Percentiles rank a stretch among this genome's conserved stretches.
These are phyloP conservation scores for Acanthamoeba triangularis DNA, from an alignment of 208 protist species.

Conservation along the genomic window DNA sequence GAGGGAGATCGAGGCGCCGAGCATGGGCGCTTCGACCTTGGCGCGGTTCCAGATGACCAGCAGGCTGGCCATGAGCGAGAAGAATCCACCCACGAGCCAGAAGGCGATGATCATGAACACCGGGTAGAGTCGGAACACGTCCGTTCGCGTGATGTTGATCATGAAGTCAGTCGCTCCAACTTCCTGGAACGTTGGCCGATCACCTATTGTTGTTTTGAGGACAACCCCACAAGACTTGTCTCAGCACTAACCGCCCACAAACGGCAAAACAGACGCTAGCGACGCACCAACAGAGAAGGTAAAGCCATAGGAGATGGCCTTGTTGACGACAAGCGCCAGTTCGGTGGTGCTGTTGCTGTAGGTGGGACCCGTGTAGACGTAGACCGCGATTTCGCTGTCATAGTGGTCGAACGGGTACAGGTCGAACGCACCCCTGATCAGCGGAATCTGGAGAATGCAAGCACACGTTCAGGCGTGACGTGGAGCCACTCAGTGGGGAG, in stretches of 20 bases:
- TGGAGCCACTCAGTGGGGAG: not conserved
- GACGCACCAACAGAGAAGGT: not conserved
- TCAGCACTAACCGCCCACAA: not conserved
- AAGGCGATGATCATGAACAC: slow-evolving; percentile 38
- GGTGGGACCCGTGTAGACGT: not conserved
- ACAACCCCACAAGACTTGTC: too few species aligned
- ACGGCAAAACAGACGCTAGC: not conserved
- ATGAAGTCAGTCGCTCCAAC: not conserved
- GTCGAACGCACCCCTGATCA: slow-evolving; percentile 25
- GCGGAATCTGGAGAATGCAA: not conserved
- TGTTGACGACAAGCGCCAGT: not conserved
- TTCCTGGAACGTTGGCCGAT: not conserved
- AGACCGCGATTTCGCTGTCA: not conserved
- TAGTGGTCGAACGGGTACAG: slow-evolving; percentile 59
- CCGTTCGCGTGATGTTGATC: not conserved
- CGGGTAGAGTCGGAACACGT: slow-evolving; percentile 49
- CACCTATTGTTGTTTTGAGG: not conserved
- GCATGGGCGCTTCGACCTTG: slow-evolving; percentile 29
- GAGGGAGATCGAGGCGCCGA: slow-evolving; percentile 8
- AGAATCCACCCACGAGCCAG: slow-evolving; percentile 43
- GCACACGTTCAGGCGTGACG: too few species aligned
- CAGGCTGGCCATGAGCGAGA: not conserved
- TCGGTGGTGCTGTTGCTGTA: not conserved
- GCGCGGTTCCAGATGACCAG: slow-evolving; percentile 25
- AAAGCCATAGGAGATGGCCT: slow-evolving; percentile 44